A percentile compares a stretch with the other conserved stretches of the same genome.
Conservation (phyloP, 2,329 filamentous ascomycete species). For the Capronia epimyces region DNA sequence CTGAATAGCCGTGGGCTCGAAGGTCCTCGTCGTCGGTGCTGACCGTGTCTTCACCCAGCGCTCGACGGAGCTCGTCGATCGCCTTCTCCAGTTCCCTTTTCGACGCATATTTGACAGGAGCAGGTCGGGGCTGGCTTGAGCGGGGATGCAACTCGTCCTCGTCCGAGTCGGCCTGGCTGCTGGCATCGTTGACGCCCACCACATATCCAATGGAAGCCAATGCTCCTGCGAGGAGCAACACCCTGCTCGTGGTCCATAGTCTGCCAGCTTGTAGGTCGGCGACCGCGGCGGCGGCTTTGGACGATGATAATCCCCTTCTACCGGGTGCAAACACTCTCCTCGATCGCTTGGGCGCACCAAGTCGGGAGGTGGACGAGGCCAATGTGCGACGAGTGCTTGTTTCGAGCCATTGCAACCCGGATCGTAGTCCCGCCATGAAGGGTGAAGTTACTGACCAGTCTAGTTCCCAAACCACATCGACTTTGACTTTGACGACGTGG, state of each 20-base stretch:
- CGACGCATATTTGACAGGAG: conserved; percentile 37
- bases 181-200: conserved; percentile 43
- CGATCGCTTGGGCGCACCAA: background rate
- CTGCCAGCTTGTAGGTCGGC: conserved; percentile 4
- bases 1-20: conserved; percentile 60
- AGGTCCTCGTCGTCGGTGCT: conserved; percentile 61
- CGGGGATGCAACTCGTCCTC: conserved; percentile 28
- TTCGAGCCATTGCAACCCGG: background rate
- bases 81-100: conserved; percentile 41
- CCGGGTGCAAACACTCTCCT: background rate
- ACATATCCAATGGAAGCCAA: conserved; percentile 50
- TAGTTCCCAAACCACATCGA: too few species aligned
- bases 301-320: conserved; percentile 6
- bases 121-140: conserved; percentile 29
- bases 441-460: too few species aligned
- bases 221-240: conserved; percentile 46
- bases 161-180: conserved; percentile 30
- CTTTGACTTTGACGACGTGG: too few species aligned
- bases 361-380: background rate
- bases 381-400: background rate
- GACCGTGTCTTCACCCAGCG: conserved; percentile 55
- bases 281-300: background rate
- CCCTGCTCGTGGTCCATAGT: conserved; percentile 43
- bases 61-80: conserved; percentile 49
- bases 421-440: background rate